Evolutionary conservation across 2,329 filamentous ascomycete species (phyloP).

Genomic region (Acephala macrosclerotiorum): DNA sequence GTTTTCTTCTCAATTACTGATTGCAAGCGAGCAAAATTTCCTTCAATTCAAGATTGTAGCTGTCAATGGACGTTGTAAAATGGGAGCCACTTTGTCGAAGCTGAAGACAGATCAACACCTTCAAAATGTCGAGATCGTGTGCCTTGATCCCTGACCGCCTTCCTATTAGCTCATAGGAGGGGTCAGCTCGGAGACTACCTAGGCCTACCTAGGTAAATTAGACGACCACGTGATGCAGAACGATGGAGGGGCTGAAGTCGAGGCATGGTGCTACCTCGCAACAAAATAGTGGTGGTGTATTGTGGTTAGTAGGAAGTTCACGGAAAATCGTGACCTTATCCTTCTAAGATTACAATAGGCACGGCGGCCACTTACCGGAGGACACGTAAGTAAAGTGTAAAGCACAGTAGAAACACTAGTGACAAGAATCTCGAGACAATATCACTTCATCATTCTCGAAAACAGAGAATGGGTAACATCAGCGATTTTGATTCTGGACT

Average conservation of each 20-base stretch:
- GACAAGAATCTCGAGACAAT: neutral
- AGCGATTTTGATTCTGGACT: slow-evolving; percentile 3
- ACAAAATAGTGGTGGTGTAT: neutral
- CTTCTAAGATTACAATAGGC: neutral
- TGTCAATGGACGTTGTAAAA: neutral
- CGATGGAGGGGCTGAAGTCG: neutral
- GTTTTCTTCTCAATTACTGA: neutral
- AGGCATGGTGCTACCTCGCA: neutral
- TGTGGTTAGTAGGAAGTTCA: neutral
- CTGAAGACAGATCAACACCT: slow-evolving; percentile 12
- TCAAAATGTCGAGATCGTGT: slow-evolving; percentile 4
- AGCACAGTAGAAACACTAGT: neutral
- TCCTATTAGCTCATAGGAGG: neutral
- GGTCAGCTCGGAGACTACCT: neutral
- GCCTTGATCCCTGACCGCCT: slow-evolving; percentile 3
- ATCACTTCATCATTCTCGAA: neutral
- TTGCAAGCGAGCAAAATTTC: neutral
- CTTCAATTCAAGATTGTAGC: neutral
- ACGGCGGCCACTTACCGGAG: neutral
- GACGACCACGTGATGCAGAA: neutral
- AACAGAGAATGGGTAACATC: slow-evolving; percentile 2
- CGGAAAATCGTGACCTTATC: neutral
- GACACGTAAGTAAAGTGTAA: neutral
- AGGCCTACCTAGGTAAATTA: too few species aligned
- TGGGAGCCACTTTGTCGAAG: neutral